Percentiles rank a stretch among this genome's conserved stretches.
phyloP scores from a whole-genome alignment of 2,329 filamentous ascomycete species.

The Blastomyces silverae region DNA sequence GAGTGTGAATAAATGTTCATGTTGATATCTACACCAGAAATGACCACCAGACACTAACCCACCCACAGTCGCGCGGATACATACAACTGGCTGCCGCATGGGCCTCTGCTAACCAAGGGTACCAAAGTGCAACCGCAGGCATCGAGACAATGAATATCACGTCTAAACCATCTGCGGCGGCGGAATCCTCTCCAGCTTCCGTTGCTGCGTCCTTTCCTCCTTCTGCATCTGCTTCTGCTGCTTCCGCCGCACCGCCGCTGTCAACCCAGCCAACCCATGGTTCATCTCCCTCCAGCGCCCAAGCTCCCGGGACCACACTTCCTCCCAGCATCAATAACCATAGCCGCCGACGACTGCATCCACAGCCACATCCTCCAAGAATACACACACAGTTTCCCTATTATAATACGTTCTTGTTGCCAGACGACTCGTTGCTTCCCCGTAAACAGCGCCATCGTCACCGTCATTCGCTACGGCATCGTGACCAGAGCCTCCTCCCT shows the following conservation, averaged over 20 bases:
- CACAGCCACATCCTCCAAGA: background rate
- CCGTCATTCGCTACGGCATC: background rate
- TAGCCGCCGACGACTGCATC: background rate
- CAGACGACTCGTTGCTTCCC: constrained; percentile 10
- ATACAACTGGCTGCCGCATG: background rate
- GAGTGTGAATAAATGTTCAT: too few relatives aligned
- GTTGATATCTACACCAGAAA: background rate
- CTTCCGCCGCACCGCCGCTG: background rate
- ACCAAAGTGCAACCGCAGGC: background rate
- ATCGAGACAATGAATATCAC: background rate
- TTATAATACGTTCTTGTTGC: constrained; percentile 7
- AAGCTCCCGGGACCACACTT: background rate
- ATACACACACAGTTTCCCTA: constrained; percentile 14
- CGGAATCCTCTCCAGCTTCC: background rate
- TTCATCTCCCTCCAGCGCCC: background rate
- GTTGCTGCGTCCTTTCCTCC: too few relatives aligned
- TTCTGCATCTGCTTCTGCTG: too few relatives aligned
- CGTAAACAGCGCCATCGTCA: background rate
- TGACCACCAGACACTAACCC: background rate
- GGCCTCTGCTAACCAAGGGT: background rate
- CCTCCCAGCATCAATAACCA: background rate
- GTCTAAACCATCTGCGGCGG: background rate
- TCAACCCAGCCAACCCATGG: background rate
- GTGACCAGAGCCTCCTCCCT: constrained; percentile 8
- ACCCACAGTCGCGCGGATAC: background rate